Percentiles rank a stretch among this genome's conserved stretches.
Conservation (phyloP, 306 rosid species). For the Parietaria judaica region DNA sequence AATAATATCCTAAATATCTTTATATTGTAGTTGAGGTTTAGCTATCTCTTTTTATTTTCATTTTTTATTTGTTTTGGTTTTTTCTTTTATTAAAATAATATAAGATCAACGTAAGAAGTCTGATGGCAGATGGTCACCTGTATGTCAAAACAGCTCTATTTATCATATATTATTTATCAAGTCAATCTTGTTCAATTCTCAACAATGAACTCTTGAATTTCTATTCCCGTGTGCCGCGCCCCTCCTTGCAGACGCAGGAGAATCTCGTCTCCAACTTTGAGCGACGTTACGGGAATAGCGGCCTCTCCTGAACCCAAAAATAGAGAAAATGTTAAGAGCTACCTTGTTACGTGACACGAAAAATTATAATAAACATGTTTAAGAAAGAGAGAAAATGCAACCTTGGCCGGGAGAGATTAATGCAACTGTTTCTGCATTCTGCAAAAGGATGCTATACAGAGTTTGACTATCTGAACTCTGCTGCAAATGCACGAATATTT, state of each 20-base stretch:
- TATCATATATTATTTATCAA: conserved; percentile 17
- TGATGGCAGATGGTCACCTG: neutral
- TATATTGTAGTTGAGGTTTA: too few relatives aligned
- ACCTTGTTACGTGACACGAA: neutral
- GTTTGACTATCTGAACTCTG: conserved; percentile 39
- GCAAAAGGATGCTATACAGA: conserved; percentile 59
- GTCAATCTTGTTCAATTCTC: conserved; percentile 47
- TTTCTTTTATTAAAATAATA: too few relatives aligned
- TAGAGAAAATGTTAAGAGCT: neutral
- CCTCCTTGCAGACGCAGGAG: conserved; percentile 71
- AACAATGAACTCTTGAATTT: conserved; percentile 84
- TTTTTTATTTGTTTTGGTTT: too few relatives aligned
- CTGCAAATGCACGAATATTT: conserved; percentile 25
- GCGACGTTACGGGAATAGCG: conserved; percentile 66
- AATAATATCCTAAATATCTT: too few relatives aligned
- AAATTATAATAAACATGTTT: conserved; percentile 3
- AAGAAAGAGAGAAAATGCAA: conserved; percentile 6
- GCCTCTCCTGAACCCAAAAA: conserved; percentile 32
- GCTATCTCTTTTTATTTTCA: too few relatives aligned
- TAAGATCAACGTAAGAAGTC: too few relatives aligned
- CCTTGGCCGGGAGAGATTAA: conserved; percentile 60
- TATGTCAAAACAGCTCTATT: conserved; percentile 6
- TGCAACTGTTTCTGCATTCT: conserved; percentile 88
- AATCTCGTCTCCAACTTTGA: conserved; percentile 69
- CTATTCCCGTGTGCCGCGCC: conserved; percentile 89